Base-by-base conservation (phyloP, 306 rosid species). In the Lathyrus oleraceus region DNA sequence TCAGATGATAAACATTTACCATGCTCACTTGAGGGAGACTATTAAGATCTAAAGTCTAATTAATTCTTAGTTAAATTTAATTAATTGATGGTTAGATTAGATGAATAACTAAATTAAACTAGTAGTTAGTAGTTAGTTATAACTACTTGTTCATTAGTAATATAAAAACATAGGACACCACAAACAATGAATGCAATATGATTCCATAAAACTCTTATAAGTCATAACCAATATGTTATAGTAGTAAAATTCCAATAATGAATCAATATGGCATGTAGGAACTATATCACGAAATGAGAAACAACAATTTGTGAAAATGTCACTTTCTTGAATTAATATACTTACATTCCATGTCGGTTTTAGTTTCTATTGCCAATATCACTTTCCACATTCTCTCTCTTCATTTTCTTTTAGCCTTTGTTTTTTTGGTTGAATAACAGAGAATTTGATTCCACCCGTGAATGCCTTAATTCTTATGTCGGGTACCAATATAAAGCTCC, bases 381-480 rank as follows among this genome's bases (percentile, higher is more conserved):
- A 44, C 69, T 73, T 38, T 78, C 64, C 17, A 6, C 36, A 69
- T 71, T 52, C 8, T 43, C 28, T 16, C 17, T 57, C 9, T 13
- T 11, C 13, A 8, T 53, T 16, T 20, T 56, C 0, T 14, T 17
- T 0, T 32, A 30, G 2, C 1, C 10, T 5, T 17, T 9, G 0
- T 7, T 15, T 32, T 21, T 64, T 63, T 39, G 62, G 47, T 49
- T 75, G 27, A 64, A 70, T 54, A 57, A 74, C 62, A 61, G 61
- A 56, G 49, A 58, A 71, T 47, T 79, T 77, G 69, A 71, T 82
- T 56, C 63, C 65, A 70, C 94, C 85, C 91, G 88, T 83, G 79
- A 75, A 32, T 75, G 73, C 7, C 61, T 75, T 75, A 56, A 66
- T 66, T 75, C 61, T 57, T 11, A 44, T 66, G 79, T 66, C 79